phyloP scores from a whole-genome alignment of 352 stramenopile species.

The Phytophthora cactorum region DNA sequence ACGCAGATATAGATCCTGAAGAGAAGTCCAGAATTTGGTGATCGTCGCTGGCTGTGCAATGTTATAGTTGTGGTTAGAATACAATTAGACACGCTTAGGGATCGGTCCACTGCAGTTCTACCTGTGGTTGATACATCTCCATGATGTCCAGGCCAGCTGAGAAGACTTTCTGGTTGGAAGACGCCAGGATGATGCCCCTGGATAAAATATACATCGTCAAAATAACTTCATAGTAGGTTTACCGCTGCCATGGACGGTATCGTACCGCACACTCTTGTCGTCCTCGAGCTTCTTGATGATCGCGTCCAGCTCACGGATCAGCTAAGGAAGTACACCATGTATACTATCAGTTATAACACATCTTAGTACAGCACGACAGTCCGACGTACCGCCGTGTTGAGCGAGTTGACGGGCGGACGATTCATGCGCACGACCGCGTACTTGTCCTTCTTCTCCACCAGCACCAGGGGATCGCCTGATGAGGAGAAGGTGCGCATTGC shows the following conservation, averaged over 20 bases:
- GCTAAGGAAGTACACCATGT: slow-evolving; percentile 28
- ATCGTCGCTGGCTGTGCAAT: slow-evolving; percentile 55
- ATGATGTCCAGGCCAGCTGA: slow-evolving; percentile 93
- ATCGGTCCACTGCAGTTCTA: slow-evolving; percentile 15
- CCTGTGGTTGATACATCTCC: slow-evolving; percentile 92
- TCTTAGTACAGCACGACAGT: background rate
- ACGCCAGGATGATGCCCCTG: slow-evolving; percentile 81
- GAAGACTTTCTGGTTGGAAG: slow-evolving; percentile 87
- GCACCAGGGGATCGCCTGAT: slow-evolving; percentile 53
- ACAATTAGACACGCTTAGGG: background rate
- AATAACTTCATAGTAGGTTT: background rate
- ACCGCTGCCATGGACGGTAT: background rate
- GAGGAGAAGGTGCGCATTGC: slow-evolving; percentile 38
- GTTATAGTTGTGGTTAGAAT: background rate
- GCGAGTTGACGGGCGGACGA: slow-evolving; percentile 80
- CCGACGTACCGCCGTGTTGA: slow-evolving; percentile 65
- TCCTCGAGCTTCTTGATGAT: slow-evolving; percentile 76
- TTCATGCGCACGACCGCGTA: slow-evolving; percentile 86
- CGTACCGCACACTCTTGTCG: slow-evolving; percentile 78
- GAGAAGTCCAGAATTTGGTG: slow-evolving; percentile 89
- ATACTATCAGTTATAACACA: background rate
- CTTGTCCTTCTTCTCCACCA: slow-evolving; percentile 76
- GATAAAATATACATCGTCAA: slow-evolving; percentile 4
- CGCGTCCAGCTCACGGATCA: slow-evolving; percentile 72
- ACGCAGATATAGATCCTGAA: slow-evolving; percentile 94